These are phyloP conservation scores for Tilletia horrida DNA, from an alignment of 1,284 basidiomycete genomes.

Conservation along the genomic window DNA sequence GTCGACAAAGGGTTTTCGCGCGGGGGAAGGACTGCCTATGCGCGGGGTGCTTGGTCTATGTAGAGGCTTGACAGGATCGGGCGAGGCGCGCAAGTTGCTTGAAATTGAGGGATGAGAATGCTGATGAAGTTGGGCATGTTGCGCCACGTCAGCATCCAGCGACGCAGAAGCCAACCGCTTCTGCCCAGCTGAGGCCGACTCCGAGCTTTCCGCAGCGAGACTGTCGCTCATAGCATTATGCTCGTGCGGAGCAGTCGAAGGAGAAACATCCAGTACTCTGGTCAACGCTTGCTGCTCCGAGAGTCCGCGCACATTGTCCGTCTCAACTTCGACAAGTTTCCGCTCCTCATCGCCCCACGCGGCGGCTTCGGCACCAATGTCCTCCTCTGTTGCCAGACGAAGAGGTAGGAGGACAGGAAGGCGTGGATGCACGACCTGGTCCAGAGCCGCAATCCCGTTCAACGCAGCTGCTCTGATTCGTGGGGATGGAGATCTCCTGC, in stretches of 20 bases:
- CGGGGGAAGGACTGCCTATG: constrained; percentile 13
- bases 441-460: not conserved
- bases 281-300: constrained; percentile 8
- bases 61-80: constrained; percentile 9
- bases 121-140: constrained; percentile 10
- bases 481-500: not conserved
- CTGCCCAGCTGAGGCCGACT: not conserved
- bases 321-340: not conserved
- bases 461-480: not conserved
- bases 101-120: not conserved
- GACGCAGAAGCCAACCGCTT: not conserved
- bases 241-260: not conserved
- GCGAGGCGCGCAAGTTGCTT: not conserved
- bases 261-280: not conserved
- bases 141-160: not conserved
- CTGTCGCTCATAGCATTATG: too few species aligned
- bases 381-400: not conserved
- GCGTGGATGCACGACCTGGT: constrained; percentile 16
- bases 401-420: not conserved
- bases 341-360: constrained; percentile 13
- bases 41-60: constrained; percentile 13
- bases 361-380: not conserved
- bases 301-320: constrained; percentile 9
- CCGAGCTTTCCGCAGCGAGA: not conserved
- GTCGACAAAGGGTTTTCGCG: not conserved